Conservation (phyloP, 441 rosid genomes). For the Sinapis alba region DNA sequence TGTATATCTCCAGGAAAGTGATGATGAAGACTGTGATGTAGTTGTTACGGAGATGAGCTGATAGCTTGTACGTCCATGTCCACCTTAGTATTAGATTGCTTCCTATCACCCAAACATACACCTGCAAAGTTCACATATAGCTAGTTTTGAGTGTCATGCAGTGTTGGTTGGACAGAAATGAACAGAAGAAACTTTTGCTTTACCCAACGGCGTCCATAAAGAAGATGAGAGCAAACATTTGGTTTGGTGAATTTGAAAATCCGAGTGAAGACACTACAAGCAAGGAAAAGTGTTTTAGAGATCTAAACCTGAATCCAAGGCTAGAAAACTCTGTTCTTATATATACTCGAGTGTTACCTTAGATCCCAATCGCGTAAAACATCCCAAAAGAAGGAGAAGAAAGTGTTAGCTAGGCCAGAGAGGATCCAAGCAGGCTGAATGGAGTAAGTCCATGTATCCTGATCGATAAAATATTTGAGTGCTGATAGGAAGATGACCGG, state of each 20-base stretch:
- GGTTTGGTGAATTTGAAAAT: constrained; percentile 82
- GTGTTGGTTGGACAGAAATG: background rate
- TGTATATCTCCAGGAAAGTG: constrained; percentile 76
- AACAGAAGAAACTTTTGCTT: constrained; percentile 17
- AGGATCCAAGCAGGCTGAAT: constrained; percentile 94
- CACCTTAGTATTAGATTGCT: constrained; percentile 88
- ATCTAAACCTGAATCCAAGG: background rate
- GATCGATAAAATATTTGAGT: constrained; percentile 82
- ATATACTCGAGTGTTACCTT: constrained; percentile 50
- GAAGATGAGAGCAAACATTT: constrained; percentile 51
- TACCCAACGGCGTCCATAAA: constrained; percentile 87
- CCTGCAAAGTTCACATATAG: constrained; percentile 47
- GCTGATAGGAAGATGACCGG: constrained; percentile 98
- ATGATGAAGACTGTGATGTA: constrained; percentile 80
- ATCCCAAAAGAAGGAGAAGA: constrained; percentile 96
- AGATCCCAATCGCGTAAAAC: constrained; percentile 93
- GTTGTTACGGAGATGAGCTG: constrained; percentile 94
- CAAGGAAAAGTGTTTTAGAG: constrained; percentile 3
- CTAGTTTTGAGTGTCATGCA: background rate
- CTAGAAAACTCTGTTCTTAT: background rate
- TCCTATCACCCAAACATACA: constrained; percentile 86
- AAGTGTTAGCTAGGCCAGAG: constrained; percentile 74
- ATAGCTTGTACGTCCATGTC: constrained; percentile 94
- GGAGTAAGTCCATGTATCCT: constrained; percentile 75
- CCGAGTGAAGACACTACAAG: constrained; percentile 77